Percentiles rank a stretch among this genome's conserved stretches.
Evolutionary conservation across 179 eudicot genomes (phyloP).

Genomic region (Actinidia arguta): DNA sequence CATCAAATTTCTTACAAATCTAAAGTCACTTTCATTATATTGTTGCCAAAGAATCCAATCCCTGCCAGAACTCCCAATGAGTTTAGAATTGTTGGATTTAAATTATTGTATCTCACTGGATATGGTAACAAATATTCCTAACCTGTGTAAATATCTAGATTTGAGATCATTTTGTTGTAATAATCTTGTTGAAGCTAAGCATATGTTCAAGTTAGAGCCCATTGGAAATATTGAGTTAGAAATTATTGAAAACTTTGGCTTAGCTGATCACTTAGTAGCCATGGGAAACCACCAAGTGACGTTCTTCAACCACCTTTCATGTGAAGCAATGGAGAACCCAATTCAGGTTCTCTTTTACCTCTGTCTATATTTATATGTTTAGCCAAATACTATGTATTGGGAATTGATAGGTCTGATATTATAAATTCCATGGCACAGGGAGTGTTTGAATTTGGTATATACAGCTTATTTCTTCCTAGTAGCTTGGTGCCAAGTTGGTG

Average conservation of each 20-base stretch:
- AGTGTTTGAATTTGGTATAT: constrained; percentile 16
- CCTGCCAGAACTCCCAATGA: constrained; percentile 21
- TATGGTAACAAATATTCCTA: constrained; percentile 4
- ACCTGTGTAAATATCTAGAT: not conserved
- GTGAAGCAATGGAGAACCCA: not conserved
- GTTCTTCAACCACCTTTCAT: not conserved
- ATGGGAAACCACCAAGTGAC: not conserved
- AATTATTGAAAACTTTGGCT: not conserved
- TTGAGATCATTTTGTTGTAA: too few relatives aligned
- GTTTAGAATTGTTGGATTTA: not conserved
- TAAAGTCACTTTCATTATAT: constrained; percentile 12
- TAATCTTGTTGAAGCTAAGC: not conserved
- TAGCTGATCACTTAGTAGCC: constrained; percentile 15
- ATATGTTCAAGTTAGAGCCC: constrained; percentile 14
- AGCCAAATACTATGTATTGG: not conserved
- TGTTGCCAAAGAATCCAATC: constrained; percentile 14
- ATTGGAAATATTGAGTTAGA: not conserved
- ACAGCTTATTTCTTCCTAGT: constrained; percentile 21
- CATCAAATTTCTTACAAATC: constrained; percentile 9
- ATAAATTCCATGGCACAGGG: constrained; percentile 14
- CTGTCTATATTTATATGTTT: not conserved
- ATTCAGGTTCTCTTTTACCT: constrained; percentile 12
- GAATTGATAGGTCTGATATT: too few relatives aligned
- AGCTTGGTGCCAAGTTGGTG: constrained; percentile 14
- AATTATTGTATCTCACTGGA: constrained; percentile 11